Evolutionary conservation across 352 stramenopile species (phyloP).

Genomic region (Peronospora farinosa): DNA sequence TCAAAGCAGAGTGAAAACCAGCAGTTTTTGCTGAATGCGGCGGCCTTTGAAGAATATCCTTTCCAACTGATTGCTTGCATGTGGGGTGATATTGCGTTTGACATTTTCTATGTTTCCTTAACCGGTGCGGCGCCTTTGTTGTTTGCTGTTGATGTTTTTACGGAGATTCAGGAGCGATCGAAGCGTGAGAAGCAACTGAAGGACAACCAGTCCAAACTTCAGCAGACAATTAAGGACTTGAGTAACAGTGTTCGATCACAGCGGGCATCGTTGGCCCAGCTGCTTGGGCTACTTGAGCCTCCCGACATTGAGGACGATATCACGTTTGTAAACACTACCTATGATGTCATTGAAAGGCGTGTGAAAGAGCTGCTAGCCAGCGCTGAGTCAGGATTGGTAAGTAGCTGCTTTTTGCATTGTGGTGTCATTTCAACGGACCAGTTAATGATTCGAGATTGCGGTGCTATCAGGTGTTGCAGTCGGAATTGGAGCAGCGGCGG

Average conservation of each 20-base stretch:
- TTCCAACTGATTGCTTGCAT: constrained; percentile 26
- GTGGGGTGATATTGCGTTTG: constrained; percentile 8
- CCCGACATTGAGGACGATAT: constrained; percentile 29
- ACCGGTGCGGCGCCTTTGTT: constrained; percentile 29
- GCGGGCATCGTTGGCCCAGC: constrained; percentile 43
- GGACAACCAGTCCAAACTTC: constrained; percentile 57
- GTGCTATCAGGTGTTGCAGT: constrained; percentile 36
- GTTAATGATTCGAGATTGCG: constrained; percentile 4
- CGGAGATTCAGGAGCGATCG: constrained; percentile 73
- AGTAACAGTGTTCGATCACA: constrained; percentile 48
- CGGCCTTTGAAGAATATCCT: constrained; percentile 86
- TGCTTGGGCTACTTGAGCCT: constrained; percentile 53
- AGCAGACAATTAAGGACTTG: constrained; percentile 56
- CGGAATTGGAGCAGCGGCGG: constrained; percentile 47
- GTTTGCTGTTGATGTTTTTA: constrained; percentile 28
- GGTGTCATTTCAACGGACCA: neutral
- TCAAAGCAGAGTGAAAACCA: constrained; percentile 64
- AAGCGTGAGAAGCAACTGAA: constrained; percentile 56
- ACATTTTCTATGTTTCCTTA: constrained; percentile 41
- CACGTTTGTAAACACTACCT: constrained; percentile 38
- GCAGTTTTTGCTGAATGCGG: constrained; percentile 75
- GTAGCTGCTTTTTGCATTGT: neutral
- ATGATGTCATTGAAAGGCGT: constrained; percentile 45
- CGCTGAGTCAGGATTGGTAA: constrained; percentile 55
- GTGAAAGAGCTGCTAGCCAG: constrained; percentile 53